Percentiles rank a stretch among this genome's conserved stretches.
These are phyloP conservation scores for Colletotrichum cordylinicola DNA, from an alignment of 2,329 filamentous ascomycete species.

Conservation along the genomic window DNA sequence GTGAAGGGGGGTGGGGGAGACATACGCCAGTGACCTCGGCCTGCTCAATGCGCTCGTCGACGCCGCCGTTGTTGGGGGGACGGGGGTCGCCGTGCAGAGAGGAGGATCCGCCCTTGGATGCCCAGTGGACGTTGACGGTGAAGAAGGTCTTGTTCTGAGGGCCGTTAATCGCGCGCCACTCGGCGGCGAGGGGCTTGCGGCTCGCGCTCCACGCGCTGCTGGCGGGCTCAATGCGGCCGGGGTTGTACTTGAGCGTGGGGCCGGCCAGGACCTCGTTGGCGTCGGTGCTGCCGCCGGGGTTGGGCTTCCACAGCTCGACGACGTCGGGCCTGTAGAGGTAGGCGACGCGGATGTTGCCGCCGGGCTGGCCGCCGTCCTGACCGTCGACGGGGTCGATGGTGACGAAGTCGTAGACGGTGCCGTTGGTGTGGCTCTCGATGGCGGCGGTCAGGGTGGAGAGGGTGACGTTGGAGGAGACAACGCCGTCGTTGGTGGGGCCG, in stretches of 20 bases:
- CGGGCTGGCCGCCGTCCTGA: constrained; percentile 69
- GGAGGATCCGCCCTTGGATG: constrained; percentile 69
- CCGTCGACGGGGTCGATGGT: constrained; percentile 65
- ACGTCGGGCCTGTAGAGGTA: constrained; percentile 71
- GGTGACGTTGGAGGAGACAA: constrained; percentile 61
- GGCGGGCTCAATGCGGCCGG: constrained; percentile 67
- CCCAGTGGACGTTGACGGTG: constrained; percentile 75
- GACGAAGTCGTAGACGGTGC: constrained; percentile 62
- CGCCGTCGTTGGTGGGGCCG: constrained; percentile 65
- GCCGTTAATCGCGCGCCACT: constrained; percentile 65
- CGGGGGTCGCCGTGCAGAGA: constrained; percentile 69
- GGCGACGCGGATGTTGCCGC: constrained; percentile 74
- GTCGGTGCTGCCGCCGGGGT: constrained; percentile 58
- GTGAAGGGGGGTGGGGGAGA: constrained; percentile 12
- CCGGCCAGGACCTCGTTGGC: constrained; percentile 63
- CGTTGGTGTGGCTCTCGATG: constrained; percentile 49
- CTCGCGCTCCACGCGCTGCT: constrained; percentile 65
- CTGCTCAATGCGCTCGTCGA: constrained; percentile 62
- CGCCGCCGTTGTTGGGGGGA: constrained; percentile 69
- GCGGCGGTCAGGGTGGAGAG: constrained; percentile 59
- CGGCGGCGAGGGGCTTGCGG: constrained; percentile 72
- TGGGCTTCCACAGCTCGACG: constrained; percentile 64
- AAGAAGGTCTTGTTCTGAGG: constrained; percentile 62
- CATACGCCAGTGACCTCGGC: constrained; percentile 62
- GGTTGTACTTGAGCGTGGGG: constrained; percentile 69